Evolutionary conservation across 306 rosid genomes (phyloP), one percentile per base, ranked within the genome.

Genomic region (Quercus cerris): DNA sequence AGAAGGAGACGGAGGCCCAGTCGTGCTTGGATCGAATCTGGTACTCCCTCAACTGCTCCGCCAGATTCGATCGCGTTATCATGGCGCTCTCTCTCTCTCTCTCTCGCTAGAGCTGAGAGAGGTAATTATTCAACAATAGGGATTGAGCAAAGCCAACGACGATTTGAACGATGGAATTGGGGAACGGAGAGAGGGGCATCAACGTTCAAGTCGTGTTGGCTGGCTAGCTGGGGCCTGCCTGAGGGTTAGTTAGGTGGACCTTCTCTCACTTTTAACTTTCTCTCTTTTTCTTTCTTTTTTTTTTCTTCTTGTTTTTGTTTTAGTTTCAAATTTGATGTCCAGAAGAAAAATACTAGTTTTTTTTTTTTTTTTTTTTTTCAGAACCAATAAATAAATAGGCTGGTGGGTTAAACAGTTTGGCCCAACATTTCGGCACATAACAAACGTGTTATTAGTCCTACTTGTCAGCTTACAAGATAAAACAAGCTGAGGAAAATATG

Each of bases 11-110:
- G 82, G 98, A 91, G 54, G 99, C 97, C 99, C 98, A 93, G 27
- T 96, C 98, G 80, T 89, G 97, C 81, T 96, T 96, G 76, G 99
- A 96, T 96, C 99, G 94, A 91, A 96, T 89, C 93, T 96, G 99
- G 85, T 96, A 96, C 84, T 96, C 99, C 58, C 98, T 81, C 75
- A 96, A 87, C 91, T 93, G 98, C 78, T 96, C 99, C 14, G 93
- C 99, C 78, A 96, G 97, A 93, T 96, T 96, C 89, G 99, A 96
- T 88, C 99, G 91, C 73, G 99, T 93, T 84, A 96, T 96, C 99
- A 96, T 96, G 77, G 80, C 86, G 25, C 54, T 22, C 54, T 67
- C 46, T 75, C 57, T 38, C 46, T 18, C 74, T 84, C 81, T 77
- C 85, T 81, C 75, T 63, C 49, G 27, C 46, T 13, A 56, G 55